Evolutionary conservation across 768 basidiomycete genomes (phyloP).

Genomic region (Suillus tomentosus): DNA sequence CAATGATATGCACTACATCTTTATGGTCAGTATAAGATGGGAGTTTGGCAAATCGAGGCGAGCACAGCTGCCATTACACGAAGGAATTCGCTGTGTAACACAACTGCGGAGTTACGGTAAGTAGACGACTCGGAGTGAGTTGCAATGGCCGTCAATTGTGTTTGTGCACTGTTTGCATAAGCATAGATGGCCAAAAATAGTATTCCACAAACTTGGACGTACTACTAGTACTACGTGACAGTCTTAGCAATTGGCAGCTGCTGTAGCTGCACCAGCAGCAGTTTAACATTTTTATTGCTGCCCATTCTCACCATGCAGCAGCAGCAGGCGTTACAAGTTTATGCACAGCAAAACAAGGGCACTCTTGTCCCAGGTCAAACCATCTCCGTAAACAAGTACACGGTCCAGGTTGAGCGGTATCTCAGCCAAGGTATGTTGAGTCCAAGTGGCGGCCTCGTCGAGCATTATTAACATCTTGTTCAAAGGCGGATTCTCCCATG

Average conservation of each 20-base stretch:
- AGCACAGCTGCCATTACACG: too few species aligned
- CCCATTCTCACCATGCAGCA: conserved; percentile 34
- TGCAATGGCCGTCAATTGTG: too few species aligned
- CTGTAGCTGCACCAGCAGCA: conserved; percentile 7
- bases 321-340: conserved; percentile 51
- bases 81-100: too few species aligned
- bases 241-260: conserved; percentile 1
- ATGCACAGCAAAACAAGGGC: conserved; percentile 53
- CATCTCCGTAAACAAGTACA: conserved; percentile 87
- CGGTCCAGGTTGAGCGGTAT: conserved; percentile 91
- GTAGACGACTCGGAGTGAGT: too few species aligned
- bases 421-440: conserved; percentile 80
- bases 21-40: too few species aligned
- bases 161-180: not conserved
- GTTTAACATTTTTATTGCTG: conserved; percentile 6
- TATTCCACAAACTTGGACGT: not conserved
- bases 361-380: conserved; percentile 81
- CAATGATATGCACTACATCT: too few species aligned
- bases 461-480: conserved; percentile 16
- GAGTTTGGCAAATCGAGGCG: too few species aligned
- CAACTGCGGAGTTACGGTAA: too few species aligned
- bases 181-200: conserved; percentile 1
- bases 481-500: conserved; percentile 95
- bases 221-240: not conserved
- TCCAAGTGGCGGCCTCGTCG: conserved; percentile 12